phyloP scores from a whole-genome alignment of 139 green algal genomes.

The Pseudopediastrum boryanum region DNA sequence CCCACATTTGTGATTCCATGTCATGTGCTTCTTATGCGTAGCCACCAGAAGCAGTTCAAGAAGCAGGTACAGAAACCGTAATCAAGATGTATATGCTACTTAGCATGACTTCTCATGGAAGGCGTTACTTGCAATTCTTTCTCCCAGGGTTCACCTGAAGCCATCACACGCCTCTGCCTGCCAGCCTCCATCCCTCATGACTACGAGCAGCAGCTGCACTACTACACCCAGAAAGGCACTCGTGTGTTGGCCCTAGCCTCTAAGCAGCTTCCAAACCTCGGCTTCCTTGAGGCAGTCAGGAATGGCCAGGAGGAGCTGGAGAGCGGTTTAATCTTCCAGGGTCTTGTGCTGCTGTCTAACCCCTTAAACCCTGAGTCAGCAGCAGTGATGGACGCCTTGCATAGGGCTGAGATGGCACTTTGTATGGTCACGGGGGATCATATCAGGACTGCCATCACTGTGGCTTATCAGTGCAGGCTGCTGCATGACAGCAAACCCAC shows the following conservation, averaged over 20 bases:
- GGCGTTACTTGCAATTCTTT: too few species aligned
- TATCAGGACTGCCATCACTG: slow-evolving; percentile 6
- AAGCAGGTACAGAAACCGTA: too few species aligned
- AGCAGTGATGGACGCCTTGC: background rate
- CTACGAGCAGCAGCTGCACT: slow-evolving; percentile 10
- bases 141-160: too few species aligned
- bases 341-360: too few species aligned
- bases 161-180: background rate
- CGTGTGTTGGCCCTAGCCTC: slow-evolving; percentile 11
- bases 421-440: slow-evolving; percentile 35
- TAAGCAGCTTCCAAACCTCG: background rate
- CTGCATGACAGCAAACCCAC: background rate
- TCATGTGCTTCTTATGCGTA: too few species aligned
- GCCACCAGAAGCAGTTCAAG: too few species aligned
- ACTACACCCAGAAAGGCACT: background rate
- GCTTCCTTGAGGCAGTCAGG: too few species aligned
- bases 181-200: background rate
- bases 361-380: slow-evolving; percentile 7
- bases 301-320: too few species aligned
- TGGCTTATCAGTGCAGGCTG: slow-evolving; percentile 20
- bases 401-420: background rate
- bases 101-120: too few species aligned
- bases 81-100: too few species aligned
- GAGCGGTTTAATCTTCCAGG: too few species aligned
- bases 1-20: too few species aligned